Evolutionary conservation across 129 eudicot species (phyloP).

Genomic region (Flaveria linearis): DNA sequence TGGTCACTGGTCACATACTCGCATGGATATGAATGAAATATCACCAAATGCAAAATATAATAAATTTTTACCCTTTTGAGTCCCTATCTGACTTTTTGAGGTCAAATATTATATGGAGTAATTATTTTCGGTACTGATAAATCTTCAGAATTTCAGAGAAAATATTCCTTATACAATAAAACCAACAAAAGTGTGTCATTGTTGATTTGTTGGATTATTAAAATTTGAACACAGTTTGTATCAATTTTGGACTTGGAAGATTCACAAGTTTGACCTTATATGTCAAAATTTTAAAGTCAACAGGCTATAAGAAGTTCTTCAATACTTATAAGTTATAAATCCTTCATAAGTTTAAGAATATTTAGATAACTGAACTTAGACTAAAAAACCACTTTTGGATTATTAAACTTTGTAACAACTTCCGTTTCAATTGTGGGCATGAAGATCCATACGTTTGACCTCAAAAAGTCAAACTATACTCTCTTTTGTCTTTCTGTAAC

Average conservation of each 20-base stretch:
- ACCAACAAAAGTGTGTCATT: background rate
- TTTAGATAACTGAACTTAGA: background rate
- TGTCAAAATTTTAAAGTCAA: background rate
- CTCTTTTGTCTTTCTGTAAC: background rate
- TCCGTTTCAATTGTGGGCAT: background rate
- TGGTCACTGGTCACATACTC: slow-evolving; percentile 39
- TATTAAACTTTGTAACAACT: background rate
- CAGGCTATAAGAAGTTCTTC: background rate
- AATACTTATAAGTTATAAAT: background rate
- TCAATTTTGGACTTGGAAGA: background rate
- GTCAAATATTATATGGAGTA: background rate
- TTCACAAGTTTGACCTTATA: slow-evolving; percentile 17
- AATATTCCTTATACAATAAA: background rate
- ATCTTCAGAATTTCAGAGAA: background rate
- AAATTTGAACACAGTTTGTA: background rate
- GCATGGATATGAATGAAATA: background rate
- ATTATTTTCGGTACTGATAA: background rate
- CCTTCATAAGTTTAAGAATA: background rate
- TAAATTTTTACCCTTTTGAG: background rate
- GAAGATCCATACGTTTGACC: slow-evolving; percentile 6
- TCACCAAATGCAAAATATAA: background rate
- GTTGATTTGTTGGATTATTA: slow-evolving; percentile 1
- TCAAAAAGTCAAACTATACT: background rate
- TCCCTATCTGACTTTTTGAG: slow-evolving; percentile 7
- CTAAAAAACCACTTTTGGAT: background rate